These are phyloP conservation scores for Ilex asprella DNA, from an alignment of 257 asterid genomes.

Conservation along the genomic window DNA sequence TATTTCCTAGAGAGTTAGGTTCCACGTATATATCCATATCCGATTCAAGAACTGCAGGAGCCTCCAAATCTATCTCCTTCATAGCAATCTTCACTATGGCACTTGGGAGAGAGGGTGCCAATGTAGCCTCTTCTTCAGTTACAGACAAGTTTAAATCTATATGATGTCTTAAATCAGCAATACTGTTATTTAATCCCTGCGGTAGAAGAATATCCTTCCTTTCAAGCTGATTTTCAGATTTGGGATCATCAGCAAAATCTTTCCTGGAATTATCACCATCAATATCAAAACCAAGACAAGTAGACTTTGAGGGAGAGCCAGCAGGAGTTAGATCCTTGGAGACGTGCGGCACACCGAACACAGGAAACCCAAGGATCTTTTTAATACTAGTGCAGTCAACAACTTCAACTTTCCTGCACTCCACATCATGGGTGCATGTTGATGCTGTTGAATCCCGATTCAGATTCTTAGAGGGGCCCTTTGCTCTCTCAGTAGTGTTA, in stretches of 20 bases:
- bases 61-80: conserved; percentile 50
- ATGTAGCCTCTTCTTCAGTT: conserved; percentile 43
- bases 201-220: conserved; percentile 13
- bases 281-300: conserved; percentile 1
- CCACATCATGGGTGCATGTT: conserved; percentile 4
- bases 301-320: conserved; percentile 4
- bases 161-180: conserved; percentile 33
- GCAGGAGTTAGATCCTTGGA: conserved; percentile 13
- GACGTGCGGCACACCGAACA: conserved; percentile 6
- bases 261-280: conserved; percentile 3
- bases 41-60: conserved; percentile 30
- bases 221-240: conserved; percentile 9
- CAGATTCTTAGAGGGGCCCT: conserved; percentile 17
- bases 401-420: conserved; percentile 13
- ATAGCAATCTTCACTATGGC: conserved; percentile 30
- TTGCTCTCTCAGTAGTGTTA: conserved; percentile 23
- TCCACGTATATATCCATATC: conserved; percentile 1
- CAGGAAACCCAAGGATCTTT: conserved; percentile 19
- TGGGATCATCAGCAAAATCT: conserved; percentile 11
- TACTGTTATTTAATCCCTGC: conserved; percentile 14
- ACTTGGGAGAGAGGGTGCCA: conserved; percentile 27
- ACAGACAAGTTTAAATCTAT: conserved; percentile 68
- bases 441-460: conserved; percentile 25
- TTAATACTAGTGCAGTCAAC: conserved; percentile 9
- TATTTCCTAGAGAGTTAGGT: conserved; percentile 9